These are phyloP conservation scores for Simplicillium sp. DNA, from an alignment of 2,329 filamentous ascomycete genomes.

Conservation along the genomic window DNA sequence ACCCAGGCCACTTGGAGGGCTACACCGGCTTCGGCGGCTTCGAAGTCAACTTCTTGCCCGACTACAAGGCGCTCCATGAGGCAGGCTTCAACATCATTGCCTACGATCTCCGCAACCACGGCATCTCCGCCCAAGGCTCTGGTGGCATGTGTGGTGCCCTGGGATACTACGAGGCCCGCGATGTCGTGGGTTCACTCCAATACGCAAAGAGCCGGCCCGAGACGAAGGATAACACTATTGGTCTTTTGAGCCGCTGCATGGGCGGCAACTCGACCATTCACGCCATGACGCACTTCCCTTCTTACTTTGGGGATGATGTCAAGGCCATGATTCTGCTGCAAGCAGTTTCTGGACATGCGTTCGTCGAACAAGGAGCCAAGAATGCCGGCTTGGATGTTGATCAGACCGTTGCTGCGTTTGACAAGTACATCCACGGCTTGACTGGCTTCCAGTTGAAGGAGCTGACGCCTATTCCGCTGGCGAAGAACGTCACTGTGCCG, in stretches of 20 bases:
- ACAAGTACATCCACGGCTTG: neutral
- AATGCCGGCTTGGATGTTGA: neutral
- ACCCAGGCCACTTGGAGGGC: conserved; percentile 1
- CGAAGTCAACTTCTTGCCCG: conserved; percentile 6
- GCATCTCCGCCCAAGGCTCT: conserved; percentile 1
- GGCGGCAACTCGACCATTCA: conserved; percentile 4
- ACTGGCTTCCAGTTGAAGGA: conserved; percentile 1
- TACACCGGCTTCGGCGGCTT: conserved; percentile 3
- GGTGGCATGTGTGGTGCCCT: neutral
- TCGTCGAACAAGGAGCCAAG: neutral
- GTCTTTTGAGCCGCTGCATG: conserved; percentile 4
- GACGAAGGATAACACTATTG: conserved; percentile 3
- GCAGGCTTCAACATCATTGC: conserved; percentile 11
- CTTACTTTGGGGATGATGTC: conserved; percentile 3
- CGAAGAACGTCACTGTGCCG: conserved; percentile 4
- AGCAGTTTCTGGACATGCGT: conserved; percentile 1
- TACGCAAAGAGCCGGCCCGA: conserved; percentile 3
- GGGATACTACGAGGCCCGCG: conserved; percentile 4
- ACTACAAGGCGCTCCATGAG: conserved; percentile 7
- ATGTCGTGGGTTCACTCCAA: conserved; percentile 4
- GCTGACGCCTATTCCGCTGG: conserved; percentile 1
- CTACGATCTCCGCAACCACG: conserved; percentile 19
- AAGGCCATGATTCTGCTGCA: conserved; percentile 1
- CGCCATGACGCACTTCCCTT: conserved; percentile 2
- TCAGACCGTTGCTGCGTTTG: neutral